Evolutionary conservation across 177 flowering plant species (phyloP).

Genomic region (Vitis hybrid): DNA sequence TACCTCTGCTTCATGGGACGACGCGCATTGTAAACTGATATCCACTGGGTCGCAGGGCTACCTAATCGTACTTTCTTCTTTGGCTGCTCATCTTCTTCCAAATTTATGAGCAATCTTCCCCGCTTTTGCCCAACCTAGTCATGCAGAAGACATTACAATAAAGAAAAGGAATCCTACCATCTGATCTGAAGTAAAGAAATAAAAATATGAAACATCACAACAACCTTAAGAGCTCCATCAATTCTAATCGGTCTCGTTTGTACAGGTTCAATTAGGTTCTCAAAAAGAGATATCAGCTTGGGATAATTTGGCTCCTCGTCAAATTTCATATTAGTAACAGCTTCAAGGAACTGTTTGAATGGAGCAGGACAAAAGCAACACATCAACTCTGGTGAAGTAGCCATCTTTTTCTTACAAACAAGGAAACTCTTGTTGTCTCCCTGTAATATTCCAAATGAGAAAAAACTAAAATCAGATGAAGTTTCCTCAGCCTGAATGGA

Average conservation of each 20-base stretch:
- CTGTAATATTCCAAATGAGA: constrained; percentile 29
- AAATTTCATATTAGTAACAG: constrained; percentile 83
- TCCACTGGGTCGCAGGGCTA: constrained; percentile 96
- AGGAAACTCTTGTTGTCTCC: constrained; percentile 95
- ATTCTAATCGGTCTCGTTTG: constrained; percentile 68
- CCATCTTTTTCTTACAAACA: constrained; percentile 93
- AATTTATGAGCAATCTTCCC: constrained; percentile 61
- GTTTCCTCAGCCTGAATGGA: neutral
- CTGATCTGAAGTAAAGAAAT: neutral
- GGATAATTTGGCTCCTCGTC: constrained; percentile 96
- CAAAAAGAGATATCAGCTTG: constrained; percentile 75
- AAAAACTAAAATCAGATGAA: neutral
- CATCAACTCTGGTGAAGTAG: constrained; percentile 80
- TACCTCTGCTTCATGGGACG: constrained; percentile 96
- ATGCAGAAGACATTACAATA: constrained; percentile 1
- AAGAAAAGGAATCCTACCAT: neutral
- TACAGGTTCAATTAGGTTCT: constrained; percentile 66
- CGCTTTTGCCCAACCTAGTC: constrained; percentile 86
- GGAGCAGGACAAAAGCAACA: constrained; percentile 90
- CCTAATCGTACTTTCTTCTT: constrained; percentile 91
- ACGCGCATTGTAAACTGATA: constrained; percentile 89
- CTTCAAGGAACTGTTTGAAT: constrained; percentile 80
- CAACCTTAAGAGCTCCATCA: constrained; percentile 88
- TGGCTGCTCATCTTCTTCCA: constrained; percentile 91
- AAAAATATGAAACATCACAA: constrained; percentile 2